Percentiles rank a stretch among this genome's conserved stretches.
These are phyloP conservation scores for Aspergillus coremiiformis DNA, from an alignment of 495 filamentous ascomycete species.

Conservation along the genomic window DNA sequence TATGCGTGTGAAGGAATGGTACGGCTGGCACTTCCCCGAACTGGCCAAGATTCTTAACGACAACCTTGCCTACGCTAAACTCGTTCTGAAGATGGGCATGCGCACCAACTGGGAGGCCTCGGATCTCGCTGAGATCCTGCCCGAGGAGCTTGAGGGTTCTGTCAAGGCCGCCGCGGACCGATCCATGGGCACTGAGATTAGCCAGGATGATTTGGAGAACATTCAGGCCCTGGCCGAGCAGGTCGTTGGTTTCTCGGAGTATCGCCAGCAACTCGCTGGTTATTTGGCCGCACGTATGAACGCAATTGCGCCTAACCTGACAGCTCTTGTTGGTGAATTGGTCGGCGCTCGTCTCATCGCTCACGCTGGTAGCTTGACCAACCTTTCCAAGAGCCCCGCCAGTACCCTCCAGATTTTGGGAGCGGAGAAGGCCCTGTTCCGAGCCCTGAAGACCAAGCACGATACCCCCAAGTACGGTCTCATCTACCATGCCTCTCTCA, in stretches of 20 bases:
- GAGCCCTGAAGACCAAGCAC: slow-evolving; percentile 97
- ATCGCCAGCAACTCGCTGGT: slow-evolving; percentile 75
- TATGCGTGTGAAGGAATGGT: slow-evolving; percentile 99
- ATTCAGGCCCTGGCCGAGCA: slow-evolving; percentile 87
- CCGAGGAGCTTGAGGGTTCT: slow-evolving; percentile 88
- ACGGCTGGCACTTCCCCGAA: slow-evolving; percentile 99
- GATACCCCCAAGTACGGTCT: slow-evolving; percentile 99
- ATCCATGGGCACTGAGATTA: slow-evolving; percentile 98
- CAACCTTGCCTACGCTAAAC: slow-evolving; percentile 86
- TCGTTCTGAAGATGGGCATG: slow-evolving; percentile 85
- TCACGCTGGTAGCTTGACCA: slow-evolving; percentile 91
- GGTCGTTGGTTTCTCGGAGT: slow-evolving; percentile 84
- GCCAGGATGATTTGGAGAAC: slow-evolving; percentile 77
- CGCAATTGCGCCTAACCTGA: slow-evolving; percentile 94
- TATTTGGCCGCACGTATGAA: slow-evolving; percentile 93
- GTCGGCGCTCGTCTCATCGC: slow-evolving; percentile 94
- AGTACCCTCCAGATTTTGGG: slow-evolving; percentile 96
- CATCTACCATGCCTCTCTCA: slow-evolving; percentile 94
- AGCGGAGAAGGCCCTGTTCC: slow-evolving; percentile 97
- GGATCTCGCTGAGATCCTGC: slow-evolving; percentile 87
- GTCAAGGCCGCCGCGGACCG: slow-evolving; percentile 93
- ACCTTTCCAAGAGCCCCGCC: slow-evolving; percentile 91
- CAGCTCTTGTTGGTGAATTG: slow-evolving; percentile 85
- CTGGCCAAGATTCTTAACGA: slow-evolving; percentile 95
- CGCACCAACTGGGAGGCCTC: slow-evolving; percentile 62